These are phyloP conservation scores for Talaromyces albobiverticillius DNA, from an alignment of 2,329 filamentous ascomycete species.

Conservation along the genomic window DNA sequence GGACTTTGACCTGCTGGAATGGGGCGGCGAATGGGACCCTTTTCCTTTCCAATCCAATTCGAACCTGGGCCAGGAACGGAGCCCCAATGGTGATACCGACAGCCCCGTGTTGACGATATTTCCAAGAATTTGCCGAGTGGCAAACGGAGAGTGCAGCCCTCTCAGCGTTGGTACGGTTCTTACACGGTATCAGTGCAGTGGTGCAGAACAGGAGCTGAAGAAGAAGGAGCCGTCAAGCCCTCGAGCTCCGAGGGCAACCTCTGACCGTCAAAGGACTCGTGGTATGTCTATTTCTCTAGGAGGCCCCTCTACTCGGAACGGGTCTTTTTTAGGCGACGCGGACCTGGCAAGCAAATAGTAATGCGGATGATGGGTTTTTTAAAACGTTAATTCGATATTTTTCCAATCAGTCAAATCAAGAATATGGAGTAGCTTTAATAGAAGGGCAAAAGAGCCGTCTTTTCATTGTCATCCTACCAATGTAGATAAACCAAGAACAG, in stretches of 20 bases:
- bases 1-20: constrained; percentile 1
- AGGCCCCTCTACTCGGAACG: background rate
- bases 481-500: too few species aligned
- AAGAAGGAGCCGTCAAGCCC: constrained; percentile 2
- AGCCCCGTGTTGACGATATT: background rate
- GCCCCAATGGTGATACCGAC: background rate
- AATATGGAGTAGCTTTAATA: too few species aligned
- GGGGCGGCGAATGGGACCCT: background rate
- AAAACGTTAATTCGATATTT: background rate
- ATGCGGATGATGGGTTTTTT: background rate
- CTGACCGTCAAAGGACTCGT: background rate
- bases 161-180: background rate
- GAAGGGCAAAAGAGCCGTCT: too few species aligned
- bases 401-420: too few species aligned
- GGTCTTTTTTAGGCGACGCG: constrained; percentile 4
- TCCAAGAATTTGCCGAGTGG: background rate
- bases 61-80: background rate
- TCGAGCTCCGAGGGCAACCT: background rate
- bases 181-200: background rate
- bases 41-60: background rate
- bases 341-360: background rate
- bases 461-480: too few species aligned
- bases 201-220: constrained; percentile 3
- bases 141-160: background rate
- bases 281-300: constrained; percentile 6